Evolutionary conservation across 2,329 filamentous ascomycete genomes (phyloP), one percentile per base, ranked within the genome.

Genomic region (Lachnellula willkommii): DNA sequence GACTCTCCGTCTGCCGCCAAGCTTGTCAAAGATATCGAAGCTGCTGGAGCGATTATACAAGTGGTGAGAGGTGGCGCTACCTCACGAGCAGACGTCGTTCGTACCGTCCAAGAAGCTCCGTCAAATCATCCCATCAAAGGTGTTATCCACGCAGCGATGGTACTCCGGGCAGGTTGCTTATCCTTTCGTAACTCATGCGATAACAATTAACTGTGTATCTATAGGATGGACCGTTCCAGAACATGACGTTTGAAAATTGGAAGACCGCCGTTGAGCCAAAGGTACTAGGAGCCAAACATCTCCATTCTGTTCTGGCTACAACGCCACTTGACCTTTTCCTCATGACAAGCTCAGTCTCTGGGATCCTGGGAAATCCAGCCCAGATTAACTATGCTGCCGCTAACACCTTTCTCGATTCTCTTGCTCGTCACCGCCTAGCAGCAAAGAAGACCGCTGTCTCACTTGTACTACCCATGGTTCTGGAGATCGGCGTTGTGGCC

Each of bases 121-220:
- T 11, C 35, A 37, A 37, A 37, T 11, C 15, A 37, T 15, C 72
- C 74, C 0, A 68, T 79, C 32, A 69, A 70, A 15, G 76, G 76
- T 46, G 68, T 76, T 15, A 68, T 78, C 15, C 75, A 77, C 52
- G 73, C 72, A n/a, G 72, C 75, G 8, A 77, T 78, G 75, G 74
- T 76, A 2, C 69, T 77, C 5, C 67, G 66, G 24, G 74, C 54
- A 51, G 35, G 52, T 45, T 37, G 9, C 22, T 24, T 24, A 24
- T 37, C 35, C 35, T 15, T 37, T 37, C 9, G 9, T 15, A 37
- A 37, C 9, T 37, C 9, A 15, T 11, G 15, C 11, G 15, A 37
- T 11, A 11, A 15, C 11, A 37, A 37, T 15, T 15, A 28, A 45
- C 22, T 68, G 74, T 54, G 32, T 32, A 28, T 24, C 28, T 70